A percentile compares a stretch with the other conserved stretches of the same genome.
These are phyloP conservation scores for Dryadomyces quercus-mongolicae DNA, from an alignment of 2,329 filamentous ascomycete species.

Conservation along the genomic window DNA sequence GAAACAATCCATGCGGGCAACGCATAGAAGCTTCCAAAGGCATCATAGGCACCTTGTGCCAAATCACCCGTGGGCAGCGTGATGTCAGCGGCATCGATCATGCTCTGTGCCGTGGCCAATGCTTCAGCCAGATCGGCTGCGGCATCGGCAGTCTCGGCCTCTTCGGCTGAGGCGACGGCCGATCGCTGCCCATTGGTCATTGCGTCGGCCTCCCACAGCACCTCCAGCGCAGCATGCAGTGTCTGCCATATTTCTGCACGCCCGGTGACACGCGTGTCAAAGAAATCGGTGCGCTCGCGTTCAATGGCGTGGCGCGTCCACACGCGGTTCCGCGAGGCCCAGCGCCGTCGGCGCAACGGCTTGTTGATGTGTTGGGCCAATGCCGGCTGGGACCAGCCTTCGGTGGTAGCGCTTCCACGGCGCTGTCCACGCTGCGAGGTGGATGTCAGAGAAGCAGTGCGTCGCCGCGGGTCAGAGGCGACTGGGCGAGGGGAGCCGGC, in stretches of 20 bases:
- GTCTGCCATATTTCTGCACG: slow-evolving; percentile 70
- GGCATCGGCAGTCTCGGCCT: neutral
- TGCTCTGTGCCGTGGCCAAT: slow-evolving; percentile 61
- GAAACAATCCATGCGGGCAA: slow-evolving; percentile 57
- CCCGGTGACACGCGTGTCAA: slow-evolving; percentile 77
- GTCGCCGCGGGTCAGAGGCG: neutral
- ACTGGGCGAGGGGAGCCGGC: neutral
- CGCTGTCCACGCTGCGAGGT: too few relatives aligned
- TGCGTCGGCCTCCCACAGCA: slow-evolving; percentile 44
- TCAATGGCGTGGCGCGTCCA: slow-evolving; percentile 63
- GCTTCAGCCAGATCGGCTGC: slow-evolving; percentile 21
- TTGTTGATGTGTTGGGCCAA: slow-evolving; percentile 57
- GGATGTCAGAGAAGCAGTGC: neutral
- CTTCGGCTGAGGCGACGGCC: slow-evolving; percentile 20
- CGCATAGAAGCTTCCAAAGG: slow-evolving; percentile 56
- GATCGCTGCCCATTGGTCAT: slow-evolving; percentile 5
- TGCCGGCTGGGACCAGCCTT: slow-evolving; percentile 23
- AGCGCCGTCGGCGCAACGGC: slow-evolving; percentile 53
- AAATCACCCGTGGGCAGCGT: slow-evolving; percentile 64
- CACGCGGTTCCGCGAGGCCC: slow-evolving; percentile 47
- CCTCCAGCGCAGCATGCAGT: slow-evolving; percentile 52
- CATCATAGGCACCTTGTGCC: slow-evolving; percentile 60
- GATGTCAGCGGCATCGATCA: slow-evolving; percentile 66
- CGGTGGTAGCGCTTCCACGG: too few relatives aligned
- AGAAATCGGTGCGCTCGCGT: slow-evolving; percentile 69